These are phyloP conservation scores for Saccharomycopsis microspora DNA, from an alignment of 805 yeast species.

Conservation along the genomic window DNA sequence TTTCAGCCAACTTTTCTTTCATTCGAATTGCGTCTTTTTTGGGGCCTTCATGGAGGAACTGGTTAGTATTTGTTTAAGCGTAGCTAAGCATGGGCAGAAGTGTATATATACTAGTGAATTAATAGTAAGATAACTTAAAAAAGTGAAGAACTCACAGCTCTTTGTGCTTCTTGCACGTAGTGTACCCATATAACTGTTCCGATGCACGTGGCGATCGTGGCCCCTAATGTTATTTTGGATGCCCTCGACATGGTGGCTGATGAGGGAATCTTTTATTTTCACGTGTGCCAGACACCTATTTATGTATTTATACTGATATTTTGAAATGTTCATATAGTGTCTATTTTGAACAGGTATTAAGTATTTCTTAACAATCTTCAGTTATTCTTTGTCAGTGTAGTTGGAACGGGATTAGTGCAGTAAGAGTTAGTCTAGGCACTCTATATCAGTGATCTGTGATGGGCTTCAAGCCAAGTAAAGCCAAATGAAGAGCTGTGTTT, in stretches of 20 bases:
- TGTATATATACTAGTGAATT: neutral
- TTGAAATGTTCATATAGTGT: no score
- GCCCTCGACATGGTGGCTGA: conserved; percentile 55
- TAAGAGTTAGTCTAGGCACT: no score
- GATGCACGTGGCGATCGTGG: conserved; percentile 42
- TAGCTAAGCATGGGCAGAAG: neutral
- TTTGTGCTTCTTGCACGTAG: conserved; percentile 55
- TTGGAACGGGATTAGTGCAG: no score
- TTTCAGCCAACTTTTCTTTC: conserved; percentile 32
- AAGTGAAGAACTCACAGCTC: conserved; percentile 32
- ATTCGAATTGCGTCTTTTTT: conserved; percentile 68
- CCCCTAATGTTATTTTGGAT: conserved; percentile 61
- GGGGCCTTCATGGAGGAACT: conserved; percentile 73
- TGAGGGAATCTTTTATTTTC: no score
- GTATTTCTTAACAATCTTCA: no score
- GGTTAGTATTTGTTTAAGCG: neutral
- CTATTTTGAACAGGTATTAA: no score
- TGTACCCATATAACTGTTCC: conserved; percentile 61
- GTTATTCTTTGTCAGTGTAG: no score
- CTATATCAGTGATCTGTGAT: no score
- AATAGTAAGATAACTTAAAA: neutral
- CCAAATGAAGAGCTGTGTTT: no score
- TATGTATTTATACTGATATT: no score
- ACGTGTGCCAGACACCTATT: no score
- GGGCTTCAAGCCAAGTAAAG: no score